phyloP scores from a whole-genome alignment of 176 grass and related monocot species.

The Hsuehochloa calcarea region DNA sequence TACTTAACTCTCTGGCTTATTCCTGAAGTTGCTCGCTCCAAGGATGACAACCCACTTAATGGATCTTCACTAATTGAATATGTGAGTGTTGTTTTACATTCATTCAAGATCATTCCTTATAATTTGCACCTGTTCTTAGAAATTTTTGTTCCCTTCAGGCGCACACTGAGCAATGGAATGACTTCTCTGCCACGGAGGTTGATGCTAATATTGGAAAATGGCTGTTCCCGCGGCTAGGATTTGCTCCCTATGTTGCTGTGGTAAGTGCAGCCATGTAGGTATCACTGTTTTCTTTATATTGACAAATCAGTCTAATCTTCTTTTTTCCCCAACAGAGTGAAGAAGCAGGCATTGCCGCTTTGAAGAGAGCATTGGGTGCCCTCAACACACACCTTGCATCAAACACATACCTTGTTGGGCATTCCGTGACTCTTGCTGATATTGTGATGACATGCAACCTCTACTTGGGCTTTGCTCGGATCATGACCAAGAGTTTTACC shows the following conservation, averaged over 20 bases:
- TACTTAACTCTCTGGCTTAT: not conserved
- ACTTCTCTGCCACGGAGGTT: constrained; percentile 63
- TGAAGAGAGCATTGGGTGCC: constrained; percentile 69
- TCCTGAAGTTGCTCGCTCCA: constrained; percentile 59
- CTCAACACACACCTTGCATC: constrained; percentile 72
- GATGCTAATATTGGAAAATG: constrained; percentile 59
- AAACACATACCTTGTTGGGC: constrained; percentile 73
- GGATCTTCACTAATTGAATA: constrained; percentile 83
- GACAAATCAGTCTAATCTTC: not conserved
- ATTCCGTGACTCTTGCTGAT: constrained; percentile 74
- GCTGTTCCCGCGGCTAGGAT: constrained; percentile 58
- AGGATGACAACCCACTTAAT: constrained; percentile 65
- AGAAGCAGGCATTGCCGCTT: constrained; percentile 43
- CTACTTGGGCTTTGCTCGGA: constrained; percentile 39
- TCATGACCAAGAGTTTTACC: constrained; percentile 77
- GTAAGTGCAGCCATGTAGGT: constrained; percentile 29
- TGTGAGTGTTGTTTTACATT: constrained; percentile 46
- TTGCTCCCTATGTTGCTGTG: constrained; percentile 31
- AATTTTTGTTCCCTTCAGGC: constrained; percentile 42
- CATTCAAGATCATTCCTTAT: not conserved
- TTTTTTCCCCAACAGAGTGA: constrained; percentile 44
- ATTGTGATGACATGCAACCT: constrained; percentile 86
- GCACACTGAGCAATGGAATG: constrained; percentile 79
- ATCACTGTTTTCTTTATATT: not conserved
- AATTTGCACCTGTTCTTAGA: not conserved